phyloP scores from a whole-genome alignment of 345 rosid species.

The Anastatica hierochuntica region DNA sequence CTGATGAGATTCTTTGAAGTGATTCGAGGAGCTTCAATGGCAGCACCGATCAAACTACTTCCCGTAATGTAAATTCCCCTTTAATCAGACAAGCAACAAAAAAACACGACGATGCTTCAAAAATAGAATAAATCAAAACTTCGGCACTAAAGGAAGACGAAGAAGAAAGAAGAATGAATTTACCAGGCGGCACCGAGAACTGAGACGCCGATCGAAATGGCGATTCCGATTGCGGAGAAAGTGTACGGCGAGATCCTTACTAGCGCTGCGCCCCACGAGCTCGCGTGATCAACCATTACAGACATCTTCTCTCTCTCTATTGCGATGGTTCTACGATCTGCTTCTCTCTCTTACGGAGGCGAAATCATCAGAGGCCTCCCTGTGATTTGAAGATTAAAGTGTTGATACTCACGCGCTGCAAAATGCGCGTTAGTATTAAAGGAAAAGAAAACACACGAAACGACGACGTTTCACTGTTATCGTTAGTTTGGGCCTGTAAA shows the following conservation, averaged over 20 bases:
- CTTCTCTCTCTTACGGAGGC: background rate
- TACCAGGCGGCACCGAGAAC: conserved; percentile 99
- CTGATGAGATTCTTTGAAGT: conserved; percentile 83
- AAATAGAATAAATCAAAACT: too few species aligned
- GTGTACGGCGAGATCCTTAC: conserved; percentile 86
- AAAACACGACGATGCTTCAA: too few species aligned
- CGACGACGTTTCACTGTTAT: background rate
- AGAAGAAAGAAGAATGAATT: too few species aligned
- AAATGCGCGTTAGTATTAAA: too few species aligned
- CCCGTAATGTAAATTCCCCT: conserved; percentile 98
- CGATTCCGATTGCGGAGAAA: conserved; percentile 92
- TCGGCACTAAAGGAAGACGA: too few species aligned
- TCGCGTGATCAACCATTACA: conserved; percentile 36
- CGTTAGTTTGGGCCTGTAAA: too few species aligned
- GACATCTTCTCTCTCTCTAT: conserved; percentile 30
- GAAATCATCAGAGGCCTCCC: conserved; percentile 9
- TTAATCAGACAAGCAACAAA: too few species aligned
- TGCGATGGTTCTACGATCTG: too few species aligned
- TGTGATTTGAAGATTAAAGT: conserved; percentile 25
- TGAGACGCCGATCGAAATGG: conserved; percentile 88
- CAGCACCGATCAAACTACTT: conserved; percentile 98
- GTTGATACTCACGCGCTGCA: too few species aligned
- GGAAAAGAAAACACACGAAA: too few species aligned
- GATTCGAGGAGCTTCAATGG: conserved; percentile 95
- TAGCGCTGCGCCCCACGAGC: conserved; percentile 78